A percentile compares a stretch with the other conserved stretches of the same genome.
Evolutionary conservation across 257 asterid genomes (phyloP).

Genomic region (Nicotiana tomentosiformis): DNA sequence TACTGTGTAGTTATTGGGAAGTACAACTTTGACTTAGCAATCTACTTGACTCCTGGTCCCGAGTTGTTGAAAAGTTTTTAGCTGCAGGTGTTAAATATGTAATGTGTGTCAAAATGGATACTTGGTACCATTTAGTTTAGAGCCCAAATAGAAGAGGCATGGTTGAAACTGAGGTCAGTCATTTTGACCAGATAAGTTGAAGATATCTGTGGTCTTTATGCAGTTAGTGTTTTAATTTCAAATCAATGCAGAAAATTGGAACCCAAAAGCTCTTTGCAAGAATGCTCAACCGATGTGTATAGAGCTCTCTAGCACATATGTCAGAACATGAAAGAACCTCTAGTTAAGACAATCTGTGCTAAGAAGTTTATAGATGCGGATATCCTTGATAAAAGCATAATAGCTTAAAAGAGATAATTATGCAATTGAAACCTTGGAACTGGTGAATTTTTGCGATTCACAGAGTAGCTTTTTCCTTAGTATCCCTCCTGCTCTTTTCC

Average conservation of each 20-base stretch:
- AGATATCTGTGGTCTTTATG: neutral
- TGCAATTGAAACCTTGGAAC: neutral
- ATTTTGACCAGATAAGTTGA: neutral
- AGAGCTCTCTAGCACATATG: neutral
- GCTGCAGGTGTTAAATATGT: neutral
- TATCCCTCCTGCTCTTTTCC: neutral
- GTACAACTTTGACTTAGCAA: slow-evolving; percentile 2
- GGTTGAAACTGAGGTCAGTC: neutral
- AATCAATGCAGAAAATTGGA: neutral
- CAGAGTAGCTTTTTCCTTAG: neutral
- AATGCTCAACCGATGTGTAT: neutral
- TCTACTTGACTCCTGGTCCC: neutral
- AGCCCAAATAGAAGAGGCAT: neutral
- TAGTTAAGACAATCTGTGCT: neutral
- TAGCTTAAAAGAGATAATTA: neutral
- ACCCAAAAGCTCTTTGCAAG: neutral
- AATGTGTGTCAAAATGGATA: neutral
- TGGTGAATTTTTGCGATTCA: neutral
- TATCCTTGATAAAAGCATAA: neutral
- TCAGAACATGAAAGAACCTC: neutral
- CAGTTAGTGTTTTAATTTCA: neutral
- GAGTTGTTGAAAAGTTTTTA: neutral
- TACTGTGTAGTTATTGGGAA: neutral
- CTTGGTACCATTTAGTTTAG: neutral
- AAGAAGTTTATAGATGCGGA: neutral